These are phyloP conservation scores for Chrysosporium keratinophilum DNA, from an alignment of 2,329 filamentous ascomycete species.

Conservation along the genomic window DNA sequence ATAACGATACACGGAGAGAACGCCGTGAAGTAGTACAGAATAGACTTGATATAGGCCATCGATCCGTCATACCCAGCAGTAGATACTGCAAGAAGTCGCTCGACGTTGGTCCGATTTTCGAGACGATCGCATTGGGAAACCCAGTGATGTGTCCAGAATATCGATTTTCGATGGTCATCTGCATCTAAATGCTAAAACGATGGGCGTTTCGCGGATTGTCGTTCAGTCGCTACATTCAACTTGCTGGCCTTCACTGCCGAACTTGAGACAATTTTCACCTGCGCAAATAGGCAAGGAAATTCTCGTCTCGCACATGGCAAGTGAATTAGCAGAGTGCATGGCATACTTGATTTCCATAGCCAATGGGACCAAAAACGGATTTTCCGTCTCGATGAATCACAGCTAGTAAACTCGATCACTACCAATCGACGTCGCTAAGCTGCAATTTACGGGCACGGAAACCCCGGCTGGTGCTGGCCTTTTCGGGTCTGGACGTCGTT, in stretches of 20 bases:
- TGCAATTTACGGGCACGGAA: conserved; percentile 85
- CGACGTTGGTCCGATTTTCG: too few relatives aligned
- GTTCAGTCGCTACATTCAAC: background rate
- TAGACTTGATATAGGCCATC: too few relatives aligned
- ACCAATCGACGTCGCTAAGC: conserved; percentile 97
- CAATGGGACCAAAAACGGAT: background rate
- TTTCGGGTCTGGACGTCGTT: conserved; percentile 33
- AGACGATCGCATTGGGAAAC: too few relatives aligned
- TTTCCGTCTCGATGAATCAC: background rate
- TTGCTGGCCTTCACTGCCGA: background rate
- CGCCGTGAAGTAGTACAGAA: too few relatives aligned
- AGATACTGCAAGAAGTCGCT: too few relatives aligned
- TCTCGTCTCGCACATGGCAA: background rate
- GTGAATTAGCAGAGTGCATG: background rate
- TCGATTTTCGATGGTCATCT: too few relatives aligned
- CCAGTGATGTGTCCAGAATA: too few relatives aligned
- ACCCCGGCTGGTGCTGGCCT: conserved; percentile 53
- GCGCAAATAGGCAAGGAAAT: background rate
- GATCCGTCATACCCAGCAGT: too few relatives aligned
- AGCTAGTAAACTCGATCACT: conserved; percentile 25
- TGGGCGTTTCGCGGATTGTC: background rate
- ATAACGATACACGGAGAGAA: too few relatives aligned
- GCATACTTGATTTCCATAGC: background rate
- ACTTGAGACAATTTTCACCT: background rate
- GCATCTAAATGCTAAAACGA: too few relatives aligned